A percentile compares a stretch with the other conserved stretches of the same genome.
Evolutionary conservation across 2,329 filamentous ascomycete species (phyloP).

Genomic region (Mollisiaceae sp.): DNA sequence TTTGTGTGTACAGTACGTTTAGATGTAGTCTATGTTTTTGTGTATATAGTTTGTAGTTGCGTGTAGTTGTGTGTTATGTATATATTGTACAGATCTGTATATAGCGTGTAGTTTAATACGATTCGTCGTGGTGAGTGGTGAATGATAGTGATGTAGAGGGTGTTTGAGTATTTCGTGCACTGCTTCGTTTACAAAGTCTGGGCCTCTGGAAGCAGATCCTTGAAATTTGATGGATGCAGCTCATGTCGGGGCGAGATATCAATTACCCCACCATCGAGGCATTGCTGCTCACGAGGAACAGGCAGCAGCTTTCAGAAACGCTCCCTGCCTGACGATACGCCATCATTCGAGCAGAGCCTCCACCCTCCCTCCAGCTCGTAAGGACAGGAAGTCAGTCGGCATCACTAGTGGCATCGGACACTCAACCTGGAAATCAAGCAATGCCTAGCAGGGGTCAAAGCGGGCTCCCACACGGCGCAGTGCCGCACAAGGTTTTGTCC

Average conservation of each 20-base stretch:
- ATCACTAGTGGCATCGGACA: too few species aligned
- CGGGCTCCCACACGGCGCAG: background rate
- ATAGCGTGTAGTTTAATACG: background rate
- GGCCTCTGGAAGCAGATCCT: background rate
- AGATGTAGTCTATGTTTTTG: background rate
- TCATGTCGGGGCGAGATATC: background rate
- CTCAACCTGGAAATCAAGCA: background rate
- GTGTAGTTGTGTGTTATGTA: background rate
- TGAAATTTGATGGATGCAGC: background rate
- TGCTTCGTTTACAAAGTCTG: background rate
- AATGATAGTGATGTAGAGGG: background rate
- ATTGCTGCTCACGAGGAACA: background rate
- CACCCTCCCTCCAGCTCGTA: background rate
- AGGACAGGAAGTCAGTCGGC: background rate
- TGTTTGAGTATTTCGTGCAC: background rate
- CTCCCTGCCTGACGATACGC: background rate
- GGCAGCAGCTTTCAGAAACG: background rate
- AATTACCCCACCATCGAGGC: background rate
- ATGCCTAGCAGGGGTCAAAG: background rate
- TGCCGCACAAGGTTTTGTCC: background rate
- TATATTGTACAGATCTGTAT: background rate
- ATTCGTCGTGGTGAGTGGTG: background rate
- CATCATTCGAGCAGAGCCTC: background rate
- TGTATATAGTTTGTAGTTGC: background rate
- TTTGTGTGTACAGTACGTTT: background rate